Percentiles rank a stretch among this genome's conserved stretches.
phyloP scores from a whole-genome alignment of 2,329 filamentous ascomycete genomes.

The Cordyceps javanica region DNA sequence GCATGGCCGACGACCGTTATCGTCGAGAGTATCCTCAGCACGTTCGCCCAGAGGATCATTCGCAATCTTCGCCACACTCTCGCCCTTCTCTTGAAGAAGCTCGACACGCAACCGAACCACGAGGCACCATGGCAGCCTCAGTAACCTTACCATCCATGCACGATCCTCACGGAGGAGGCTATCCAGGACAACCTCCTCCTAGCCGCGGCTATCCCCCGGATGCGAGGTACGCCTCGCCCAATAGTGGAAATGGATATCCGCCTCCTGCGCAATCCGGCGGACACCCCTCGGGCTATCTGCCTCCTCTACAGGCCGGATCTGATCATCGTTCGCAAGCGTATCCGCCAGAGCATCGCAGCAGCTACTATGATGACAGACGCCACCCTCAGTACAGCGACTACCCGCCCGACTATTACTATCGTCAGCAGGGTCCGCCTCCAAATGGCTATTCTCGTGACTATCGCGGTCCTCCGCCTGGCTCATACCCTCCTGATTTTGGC shows the following conservation, averaged over 20 bases:
- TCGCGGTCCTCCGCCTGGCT: slow-evolving; percentile 23
- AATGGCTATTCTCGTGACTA: slow-evolving; percentile 24
- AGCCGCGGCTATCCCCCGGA: slow-evolving; percentile 29
- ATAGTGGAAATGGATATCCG: slow-evolving; percentile 40
- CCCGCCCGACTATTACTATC: slow-evolving; percentile 29
- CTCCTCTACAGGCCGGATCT: slow-evolving; percentile 32
- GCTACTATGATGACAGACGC: slow-evolving; percentile 31
- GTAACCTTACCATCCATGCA: slow-evolving; percentile 46
- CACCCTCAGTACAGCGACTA: slow-evolving; percentile 31
- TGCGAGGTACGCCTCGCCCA: slow-evolving; percentile 37
- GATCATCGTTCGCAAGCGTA: slow-evolving; percentile 31
- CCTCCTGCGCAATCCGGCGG: slow-evolving; percentile 28
- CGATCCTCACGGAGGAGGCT: slow-evolving; percentile 33
- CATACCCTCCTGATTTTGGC: slow-evolving; percentile 30
- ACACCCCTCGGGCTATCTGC: slow-evolving; percentile 29
- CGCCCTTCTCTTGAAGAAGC: slow-evolving; percentile 34
- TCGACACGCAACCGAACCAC: slow-evolving; percentile 24
- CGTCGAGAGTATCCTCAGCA: slow-evolving; percentile 32
- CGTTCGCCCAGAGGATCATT: slow-evolving; percentile 33
- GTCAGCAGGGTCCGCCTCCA: slow-evolving; percentile 26
- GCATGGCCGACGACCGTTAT: slow-evolving; percentile 35
- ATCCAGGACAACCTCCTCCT: slow-evolving; percentile 27
- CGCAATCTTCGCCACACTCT: slow-evolving; percentile 34
- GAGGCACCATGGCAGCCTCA: slow-evolving; percentile 35
- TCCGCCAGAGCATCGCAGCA: slow-evolving; percentile 33